These are phyloP conservation scores for Lodderomyces parapsilosis DNA, from an alignment of 1,139 yeast genomes.

Conservation along the genomic window DNA sequence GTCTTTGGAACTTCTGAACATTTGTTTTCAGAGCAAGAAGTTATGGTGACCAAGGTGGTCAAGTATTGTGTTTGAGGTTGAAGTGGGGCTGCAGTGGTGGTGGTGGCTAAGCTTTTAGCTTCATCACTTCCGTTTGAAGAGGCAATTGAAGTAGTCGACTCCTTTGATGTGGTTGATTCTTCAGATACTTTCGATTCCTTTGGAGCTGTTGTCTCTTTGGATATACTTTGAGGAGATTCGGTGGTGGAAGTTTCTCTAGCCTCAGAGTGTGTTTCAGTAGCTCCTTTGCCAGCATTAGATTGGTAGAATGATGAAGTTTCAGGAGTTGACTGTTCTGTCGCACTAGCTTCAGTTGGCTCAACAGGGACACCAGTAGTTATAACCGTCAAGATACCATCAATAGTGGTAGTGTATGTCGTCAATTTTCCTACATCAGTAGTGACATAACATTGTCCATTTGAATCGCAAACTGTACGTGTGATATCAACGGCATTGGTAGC, in stretches of 20 bases:
- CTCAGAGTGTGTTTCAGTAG: not conserved
- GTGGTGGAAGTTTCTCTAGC: not conserved
- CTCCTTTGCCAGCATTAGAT: constrained; percentile 3
- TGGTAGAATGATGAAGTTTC: constrained; percentile 4
- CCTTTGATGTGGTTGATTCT: constrained; percentile 27
- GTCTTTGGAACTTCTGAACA: constrained; percentile 32
- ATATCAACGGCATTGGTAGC: constrained; percentile 23
- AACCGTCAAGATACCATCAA: constrained; percentile 43
- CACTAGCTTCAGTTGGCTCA: constrained; percentile 19
- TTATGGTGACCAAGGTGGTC: constrained; percentile 19
- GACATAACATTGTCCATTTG: constrained; percentile 28
- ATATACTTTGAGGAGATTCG: not conserved
- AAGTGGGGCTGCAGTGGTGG: constrained; percentile 8
- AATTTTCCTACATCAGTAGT: constrained; percentile 35
- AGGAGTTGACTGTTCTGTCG: constrained; percentile 16
- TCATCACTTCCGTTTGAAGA: constrained; percentile 22
- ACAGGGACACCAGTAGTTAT: constrained; percentile 14
- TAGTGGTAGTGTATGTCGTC: constrained; percentile 40
- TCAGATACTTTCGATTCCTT: constrained; percentile 12
- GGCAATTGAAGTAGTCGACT: constrained; percentile 14
- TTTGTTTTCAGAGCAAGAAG: constrained; percentile 23
- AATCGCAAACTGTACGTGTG: constrained; percentile 37
- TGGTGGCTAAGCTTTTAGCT: constrained; percentile 9
- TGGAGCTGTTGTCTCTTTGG: constrained; percentile 27
- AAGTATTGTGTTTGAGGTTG: constrained; percentile 10